Percentiles rank a stretch among this genome's conserved stretches.
Conservation (phyloP, 2,329 filamentous ascomycete genomes). For the Ilyonectria destructans region DNA sequence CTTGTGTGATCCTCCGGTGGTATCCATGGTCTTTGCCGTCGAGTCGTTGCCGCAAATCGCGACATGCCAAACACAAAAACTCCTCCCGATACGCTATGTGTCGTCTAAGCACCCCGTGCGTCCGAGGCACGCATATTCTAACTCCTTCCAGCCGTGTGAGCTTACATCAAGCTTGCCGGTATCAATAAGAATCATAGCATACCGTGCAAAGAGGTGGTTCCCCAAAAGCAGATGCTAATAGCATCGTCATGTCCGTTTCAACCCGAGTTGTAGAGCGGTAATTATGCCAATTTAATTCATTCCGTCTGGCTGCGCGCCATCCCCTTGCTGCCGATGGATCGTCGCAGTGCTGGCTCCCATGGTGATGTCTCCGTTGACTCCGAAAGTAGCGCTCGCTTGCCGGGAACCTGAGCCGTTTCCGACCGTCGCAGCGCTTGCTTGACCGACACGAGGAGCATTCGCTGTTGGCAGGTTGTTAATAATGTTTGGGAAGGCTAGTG, state of each 20-base stretch:
- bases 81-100: slow-evolving; percentile 33
- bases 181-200: slow-evolving; percentile 26
- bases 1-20: slow-evolving; percentile 18
- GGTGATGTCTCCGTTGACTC: slow-evolving; percentile 45
- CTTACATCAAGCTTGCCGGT: slow-evolving; percentile 16
- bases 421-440: slow-evolving; percentile 53
- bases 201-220: slow-evolving; percentile 39
- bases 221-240: slow-evolving; percentile 36
- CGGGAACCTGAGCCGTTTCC: slow-evolving; percentile 41
- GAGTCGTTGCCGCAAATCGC: slow-evolving; percentile 34
- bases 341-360: slow-evolving; percentile 57
- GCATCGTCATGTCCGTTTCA: slow-evolving; percentile 30
- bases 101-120: slow-evolving; percentile 25
- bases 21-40: slow-evolving; percentile 31
- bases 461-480: slow-evolving; percentile 49
- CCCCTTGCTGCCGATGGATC: slow-evolving; percentile 51
- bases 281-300: slow-evolving; percentile 42
- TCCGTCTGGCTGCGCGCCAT: slow-evolving; percentile 40
- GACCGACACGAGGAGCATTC: slow-evolving; percentile 25
- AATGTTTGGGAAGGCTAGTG: slow-evolving; percentile 48
- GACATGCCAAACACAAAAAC: slow-evolving; percentile 33
- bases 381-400: slow-evolving; percentile 39
- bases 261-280: slow-evolving; percentile 32
- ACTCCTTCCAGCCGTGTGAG: slow-evolving; percentile 28
- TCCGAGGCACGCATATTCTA: slow-evolving; percentile 25